These are phyloP conservation scores for Senecio squalidus DNA, from an alignment of 140 eudicot species.

Conservation along the genomic window DNA sequence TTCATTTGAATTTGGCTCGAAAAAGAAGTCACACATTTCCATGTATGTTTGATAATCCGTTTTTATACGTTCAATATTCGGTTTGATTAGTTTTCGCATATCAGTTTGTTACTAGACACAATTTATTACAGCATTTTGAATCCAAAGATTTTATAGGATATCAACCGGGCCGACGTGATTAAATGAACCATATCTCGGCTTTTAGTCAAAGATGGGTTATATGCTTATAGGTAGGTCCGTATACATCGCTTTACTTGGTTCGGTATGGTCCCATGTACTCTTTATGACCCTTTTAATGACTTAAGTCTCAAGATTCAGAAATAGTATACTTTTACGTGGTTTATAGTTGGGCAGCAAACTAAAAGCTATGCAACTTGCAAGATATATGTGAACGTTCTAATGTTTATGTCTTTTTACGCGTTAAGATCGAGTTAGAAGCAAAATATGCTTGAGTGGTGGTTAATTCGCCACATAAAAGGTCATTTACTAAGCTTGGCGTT, in stretches of 20 bases:
- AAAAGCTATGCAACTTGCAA: constrained; percentile 9
- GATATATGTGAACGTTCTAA: neutral
- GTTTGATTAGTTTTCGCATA: neutral
- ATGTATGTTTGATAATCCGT: neutral
- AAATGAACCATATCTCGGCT: constrained; percentile 9
- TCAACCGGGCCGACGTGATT: constrained; percentile 15
- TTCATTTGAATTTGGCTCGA: constrained; percentile 13
- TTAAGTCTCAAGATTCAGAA: constrained; percentile 9
- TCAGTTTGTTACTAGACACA: neutral
- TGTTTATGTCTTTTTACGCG: too few relatives aligned
- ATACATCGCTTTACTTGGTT: neutral
- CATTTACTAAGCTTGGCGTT: too few relatives aligned
- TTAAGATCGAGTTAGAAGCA: too few relatives aligned
- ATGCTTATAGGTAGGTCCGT: constrained; percentile 15
- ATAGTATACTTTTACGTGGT: constrained; percentile 16
- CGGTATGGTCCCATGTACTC: neutral
- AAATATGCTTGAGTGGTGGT: too few relatives aligned
- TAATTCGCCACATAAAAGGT: too few relatives aligned
- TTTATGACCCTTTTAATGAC: neutral
- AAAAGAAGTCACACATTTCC: neutral
- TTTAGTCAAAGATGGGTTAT: constrained; percentile 3
- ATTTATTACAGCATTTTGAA: constrained; percentile 1
- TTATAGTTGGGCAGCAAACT: constrained; percentile 14
- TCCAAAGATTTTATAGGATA: constrained; percentile 8
- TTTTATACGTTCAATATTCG: neutral